Base-by-base conservation (phyloP, 1,284 basidiomycete species). In the Irpex lacteus region DNA sequence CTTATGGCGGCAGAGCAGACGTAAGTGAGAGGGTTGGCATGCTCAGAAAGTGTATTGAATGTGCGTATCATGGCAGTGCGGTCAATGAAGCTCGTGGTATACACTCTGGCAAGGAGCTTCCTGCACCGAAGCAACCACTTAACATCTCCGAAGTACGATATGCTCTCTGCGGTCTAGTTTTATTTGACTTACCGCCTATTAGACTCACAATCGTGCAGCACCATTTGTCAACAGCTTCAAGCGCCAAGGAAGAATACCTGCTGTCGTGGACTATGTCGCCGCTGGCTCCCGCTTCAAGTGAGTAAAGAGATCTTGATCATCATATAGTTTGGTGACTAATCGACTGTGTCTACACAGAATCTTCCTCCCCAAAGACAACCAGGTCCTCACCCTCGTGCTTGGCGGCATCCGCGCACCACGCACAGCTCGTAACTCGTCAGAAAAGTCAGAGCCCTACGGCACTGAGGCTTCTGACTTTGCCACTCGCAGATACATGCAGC, bases 251-350 rank as follows among this genome's bases (percentile, higher is more conserved):
- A 86, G 85, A 70, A 86, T 97, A 62, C 81, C 89, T 1, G 97
- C 91, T 7, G 80, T 98, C 5, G 95, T 98, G 21, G 96, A 99
- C 61, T 98, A 95, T 75, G 95, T 98, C 65, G 90, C 95, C 55
- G 85, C 94, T 52, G 96, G 95, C 52, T 97, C 95, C 5, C 87
- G 96, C 60, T 98, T 96, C 87, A 98, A 96, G 91, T 94, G 66
- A 54, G 82, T 65, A 5, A 13, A 32, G 40, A n/a, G 26, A 26
- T 26, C 0, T 26, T 26, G 26, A 4, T 59, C 44, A 18, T 50
- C 62, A 9, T 21, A 40, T 21, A 56, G 44, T 50, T 59, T 11
- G 57, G 3, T 21, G 18, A 52, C 8, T n/a, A 52, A 52, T 3
- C 44, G 9, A n/a, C 9, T 47, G 21, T 21, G 1, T 60, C 44